Evolutionary conservation across 768 basidiomycete species (phyloP).

Genomic region (Exsudoporus frostii): DNA sequence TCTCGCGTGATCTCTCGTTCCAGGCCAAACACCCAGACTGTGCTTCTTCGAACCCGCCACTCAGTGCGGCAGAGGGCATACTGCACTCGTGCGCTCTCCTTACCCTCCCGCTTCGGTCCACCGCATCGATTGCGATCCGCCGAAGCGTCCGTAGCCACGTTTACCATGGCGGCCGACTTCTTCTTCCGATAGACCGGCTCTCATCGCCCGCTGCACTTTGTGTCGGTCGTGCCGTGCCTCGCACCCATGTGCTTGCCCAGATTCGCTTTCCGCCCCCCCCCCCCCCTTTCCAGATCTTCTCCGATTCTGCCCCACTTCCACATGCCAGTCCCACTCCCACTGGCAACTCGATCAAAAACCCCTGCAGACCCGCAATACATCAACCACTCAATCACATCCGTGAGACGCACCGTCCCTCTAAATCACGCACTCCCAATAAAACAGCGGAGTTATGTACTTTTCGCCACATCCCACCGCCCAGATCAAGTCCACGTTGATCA

Average conservation of each 20-base stretch:
- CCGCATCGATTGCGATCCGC: slow-evolving; percentile 19
- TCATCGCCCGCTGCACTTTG: slow-evolving; percentile 3
- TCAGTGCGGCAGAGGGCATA: slow-evolving; percentile 22
- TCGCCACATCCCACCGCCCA: slow-evolving; percentile 23
- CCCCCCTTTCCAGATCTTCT: slow-evolving; percentile 25
- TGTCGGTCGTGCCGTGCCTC: slow-evolving; percentile 18
- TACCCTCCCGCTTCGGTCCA: slow-evolving; percentile 1
- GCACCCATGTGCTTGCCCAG: slow-evolving; percentile 26
- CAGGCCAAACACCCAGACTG: too few relatives aligned
- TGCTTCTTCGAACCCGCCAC: slow-evolving; percentile 15
- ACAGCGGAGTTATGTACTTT: slow-evolving; percentile 15
- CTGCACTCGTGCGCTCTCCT: slow-evolving; percentile 4
- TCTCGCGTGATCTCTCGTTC: too few relatives aligned
- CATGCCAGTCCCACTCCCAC: slow-evolving; percentile 1
- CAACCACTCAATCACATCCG: slow-evolving; percentile 5
- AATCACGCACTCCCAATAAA: slow-evolving; percentile 16
- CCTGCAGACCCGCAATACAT: neutral
- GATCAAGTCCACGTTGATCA: slow-evolving; percentile 25
- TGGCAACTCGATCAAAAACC: slow-evolving; percentile 1
- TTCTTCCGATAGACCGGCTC: slow-evolving; percentile 14
- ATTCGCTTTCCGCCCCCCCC: slow-evolving; percentile 22
- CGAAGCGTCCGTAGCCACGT: slow-evolving; percentile 18
- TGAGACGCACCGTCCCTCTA: neutral
- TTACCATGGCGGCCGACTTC: slow-evolving; percentile 13
- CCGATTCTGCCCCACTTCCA: slow-evolving; percentile 21